Evolutionary conservation across 768 basidiomycete genomes (phyloP), one percentile per base, ranked within the genome.

Genomic region (Steccherinum ochraceum): DNA sequence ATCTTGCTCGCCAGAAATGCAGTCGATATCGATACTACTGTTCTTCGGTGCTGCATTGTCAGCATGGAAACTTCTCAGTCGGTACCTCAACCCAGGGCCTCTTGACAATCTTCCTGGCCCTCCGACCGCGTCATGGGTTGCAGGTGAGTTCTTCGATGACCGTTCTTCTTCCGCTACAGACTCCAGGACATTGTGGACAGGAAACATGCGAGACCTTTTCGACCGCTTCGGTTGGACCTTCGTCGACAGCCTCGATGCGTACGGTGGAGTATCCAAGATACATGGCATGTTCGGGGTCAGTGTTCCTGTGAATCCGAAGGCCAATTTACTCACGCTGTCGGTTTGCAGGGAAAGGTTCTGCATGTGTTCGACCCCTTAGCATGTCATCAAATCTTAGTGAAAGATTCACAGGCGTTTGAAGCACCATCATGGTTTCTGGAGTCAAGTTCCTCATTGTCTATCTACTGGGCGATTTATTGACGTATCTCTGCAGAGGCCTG

Each of bases 281-380:
- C 25, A 54, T 11, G 57, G 56, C 2, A 18, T 51, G 24, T 52
- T 63, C 18, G 56, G 58, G 2, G 64, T 63, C 25, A 35, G 53
- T 16, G 16, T 16, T 7, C 30, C 30, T 35, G n/a, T n/a, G n/a
- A n/a, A n/a, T n/a, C n/a, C n/a, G n/a, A n/a, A n/a, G n/a, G n/a
- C n/a, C n/a, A n/a, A n/a, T n/a, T n/a, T n/a, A n/a, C n/a, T n/a
- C n/a, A n/a, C n/a, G n/a, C n/a, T n/a, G n/a, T n/a, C 30, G 30
- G 30, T 7, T 35, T 35, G 30, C 41, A 49, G 60, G 67, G 67
- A 62, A 63, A 48, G 58, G 64, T 26, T 41, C 58, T 78, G 11
- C 69, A 70, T 52, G 65, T 74, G 0, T 73, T 60, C 46, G 77
- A 78, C 51, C 73, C 76, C 1, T 69, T 65, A 39, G 77, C 76